These are phyloP conservation scores for Gyromitra esculenta DNA, from an alignment of 2,329 filamentous ascomycete species.

Conservation along the genomic window DNA sequence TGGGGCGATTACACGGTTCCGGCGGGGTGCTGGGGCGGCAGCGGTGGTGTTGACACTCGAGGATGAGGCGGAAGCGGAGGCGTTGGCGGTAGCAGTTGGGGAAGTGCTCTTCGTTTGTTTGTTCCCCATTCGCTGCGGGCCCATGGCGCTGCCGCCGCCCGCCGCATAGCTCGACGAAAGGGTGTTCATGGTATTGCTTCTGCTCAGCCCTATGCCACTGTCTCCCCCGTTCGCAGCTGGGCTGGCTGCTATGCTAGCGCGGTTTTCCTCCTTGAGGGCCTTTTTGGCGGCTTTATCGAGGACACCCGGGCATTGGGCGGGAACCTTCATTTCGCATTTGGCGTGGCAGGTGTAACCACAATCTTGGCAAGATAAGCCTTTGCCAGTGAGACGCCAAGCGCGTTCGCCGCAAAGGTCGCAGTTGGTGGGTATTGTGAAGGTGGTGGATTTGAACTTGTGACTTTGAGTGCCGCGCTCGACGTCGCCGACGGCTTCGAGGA, in stretches of 20 bases:
- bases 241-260: slow-evolving; percentile 44
- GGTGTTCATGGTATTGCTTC: slow-evolving; percentile 56
- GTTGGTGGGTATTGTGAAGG: slow-evolving; percentile 98
- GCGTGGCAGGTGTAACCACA: slow-evolving; percentile 98
- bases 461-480: slow-evolving; percentile 91
- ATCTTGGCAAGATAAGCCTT: slow-evolving; percentile 94
- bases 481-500: slow-evolving; percentile 90
- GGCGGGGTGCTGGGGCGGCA: slow-evolving; percentile 45
- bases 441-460: slow-evolving; percentile 98
- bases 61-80: slow-evolving; percentile 12
- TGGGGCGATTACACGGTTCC: slow-evolving; percentile 78
- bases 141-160: slow-evolving; percentile 28
- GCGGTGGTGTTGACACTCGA: slow-evolving; percentile 38
- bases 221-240: slow-evolving; percentile 47
- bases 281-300: slow-evolving; percentile 94
- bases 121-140: slow-evolving; percentile 25
- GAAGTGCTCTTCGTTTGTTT: slow-evolving; percentile 48
- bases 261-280: slow-evolving; percentile 68
- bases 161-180: slow-evolving; percentile 46
- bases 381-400: slow-evolving; percentile 96
- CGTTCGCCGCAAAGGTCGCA: slow-evolving; percentile 96
- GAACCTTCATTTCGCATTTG: slow-evolving; percentile 99
- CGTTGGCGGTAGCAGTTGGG: slow-evolving; percentile 17
- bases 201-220: slow-evolving; percentile 50
- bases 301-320: slow-evolving; percentile 93